Evolutionary conservation across 2,329 filamentous ascomycete genomes (phyloP).

Genomic region (Pyrenophora seminiperda): DNA sequence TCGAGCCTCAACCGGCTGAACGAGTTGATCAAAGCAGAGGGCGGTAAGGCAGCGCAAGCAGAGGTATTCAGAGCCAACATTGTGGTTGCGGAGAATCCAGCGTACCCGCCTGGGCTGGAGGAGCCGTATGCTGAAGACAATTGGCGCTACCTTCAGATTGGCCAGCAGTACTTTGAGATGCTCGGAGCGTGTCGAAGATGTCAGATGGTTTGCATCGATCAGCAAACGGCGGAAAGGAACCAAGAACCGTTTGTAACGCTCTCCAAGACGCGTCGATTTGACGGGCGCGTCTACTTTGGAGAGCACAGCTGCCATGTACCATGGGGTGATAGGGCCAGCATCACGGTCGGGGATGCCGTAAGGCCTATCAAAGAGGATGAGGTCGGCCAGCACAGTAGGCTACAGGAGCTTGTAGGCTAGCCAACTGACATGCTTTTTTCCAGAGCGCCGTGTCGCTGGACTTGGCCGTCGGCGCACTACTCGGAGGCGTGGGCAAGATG

Average conservation of each 20-base stretch:
- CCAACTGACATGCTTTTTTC: slow-evolving; percentile 5
- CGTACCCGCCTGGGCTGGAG: slow-evolving; percentile 52
- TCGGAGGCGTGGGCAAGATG: slow-evolving; percentile 12
- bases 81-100: slow-evolving; percentile 63
- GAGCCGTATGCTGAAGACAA: slow-evolving; percentile 78
- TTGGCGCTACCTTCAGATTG: slow-evolving; percentile 74
- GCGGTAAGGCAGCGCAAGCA: slow-evolving; percentile 68
- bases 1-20: slow-evolving; percentile 83
- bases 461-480: slow-evolving; percentile 18
- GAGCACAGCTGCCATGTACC: slow-evolving; percentile 65
- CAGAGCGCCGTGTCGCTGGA: slow-evolving; percentile 21
- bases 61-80: slow-evolving; percentile 90
- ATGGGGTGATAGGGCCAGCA: slow-evolving; percentile 38
- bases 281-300: slow-evolving; percentile 88
- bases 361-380: slow-evolving; percentile 39
- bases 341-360: slow-evolving; percentile 47
- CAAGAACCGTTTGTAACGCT: slow-evolving; percentile 89
- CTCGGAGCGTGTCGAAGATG: slow-evolving; percentile 86
- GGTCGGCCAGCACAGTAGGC: slow-evolving; percentile 26
- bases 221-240: slow-evolving; percentile 74
- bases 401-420: slow-evolving; percentile 36
- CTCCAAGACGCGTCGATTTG: slow-evolving; percentile 80
- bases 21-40: slow-evolving; percentile 66
- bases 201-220: slow-evolving; percentile 95
- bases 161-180: slow-evolving; percentile 67